Percentiles rank a stretch among this genome's conserved stretches.
These are phyloP conservation scores for Plectosphaerella cucumerina DNA, from an alignment of 2,329 filamentous ascomycete species.

Conservation along the genomic window DNA sequence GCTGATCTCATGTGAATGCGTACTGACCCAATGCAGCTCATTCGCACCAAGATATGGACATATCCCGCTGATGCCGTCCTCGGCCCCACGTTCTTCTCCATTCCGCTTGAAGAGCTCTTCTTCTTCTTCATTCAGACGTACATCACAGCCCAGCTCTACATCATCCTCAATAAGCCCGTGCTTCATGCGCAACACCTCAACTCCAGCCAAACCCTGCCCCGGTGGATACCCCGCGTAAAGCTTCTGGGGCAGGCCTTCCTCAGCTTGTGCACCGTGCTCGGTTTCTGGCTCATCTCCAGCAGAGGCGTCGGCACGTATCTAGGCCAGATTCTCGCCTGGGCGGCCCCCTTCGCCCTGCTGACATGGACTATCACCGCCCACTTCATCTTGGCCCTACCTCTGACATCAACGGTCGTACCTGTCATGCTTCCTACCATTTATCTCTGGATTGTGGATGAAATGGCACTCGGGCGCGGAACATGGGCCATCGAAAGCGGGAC, in stretches of 20 bases:
- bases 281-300: constrained; percentile 38
- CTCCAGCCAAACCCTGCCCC: constrained; percentile 21
- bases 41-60: constrained; percentile 64
- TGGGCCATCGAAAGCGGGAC: constrained; percentile 68
- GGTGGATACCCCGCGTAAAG: constrained; percentile 22
- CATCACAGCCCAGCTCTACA: constrained; percentile 64
- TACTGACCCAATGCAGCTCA: constrained; percentile 33
- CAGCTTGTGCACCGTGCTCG: constrained; percentile 35
- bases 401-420: constrained; percentile 52
- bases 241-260: constrained; percentile 47
- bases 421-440: constrained; percentile 63
- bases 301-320: constrained; percentile 57
- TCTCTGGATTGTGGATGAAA: constrained; percentile 68
- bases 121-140: constrained; percentile 78
- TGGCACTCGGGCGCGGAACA: constrained; percentile 63
- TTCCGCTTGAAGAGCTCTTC: constrained; percentile 69
- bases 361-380: constrained; percentile 61
- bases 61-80: constrained; percentile 63
- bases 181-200: constrained; percentile 42
- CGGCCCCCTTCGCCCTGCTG: constrained; percentile 59
- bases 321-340: constrained; percentile 67
- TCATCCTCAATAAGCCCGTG: constrained; percentile 61
- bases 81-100: constrained; percentile 57
- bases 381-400: constrained; percentile 58
- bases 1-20: too few relatives aligned